Conservation (phyloP, 305 asterid species). For the Fraxinus albicans region DNA sequence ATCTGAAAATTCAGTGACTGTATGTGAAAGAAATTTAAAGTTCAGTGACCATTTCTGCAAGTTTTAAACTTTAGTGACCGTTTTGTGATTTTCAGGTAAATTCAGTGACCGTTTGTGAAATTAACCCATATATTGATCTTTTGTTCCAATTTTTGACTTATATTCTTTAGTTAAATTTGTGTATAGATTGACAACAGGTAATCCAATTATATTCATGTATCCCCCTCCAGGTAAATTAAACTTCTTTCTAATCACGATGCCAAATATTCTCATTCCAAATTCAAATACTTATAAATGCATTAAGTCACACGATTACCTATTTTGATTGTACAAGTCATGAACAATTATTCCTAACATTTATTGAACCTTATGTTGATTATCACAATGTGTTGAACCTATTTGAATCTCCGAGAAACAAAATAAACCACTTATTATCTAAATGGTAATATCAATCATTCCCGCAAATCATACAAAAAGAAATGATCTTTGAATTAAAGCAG, state of each 20-base stretch:
- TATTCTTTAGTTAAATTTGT: not conserved
- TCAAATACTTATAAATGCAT: not conserved
- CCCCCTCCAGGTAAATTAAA: not conserved
- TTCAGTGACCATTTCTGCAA: too few relatives aligned
- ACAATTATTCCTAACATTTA: not conserved
- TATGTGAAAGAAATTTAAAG: too few relatives aligned
- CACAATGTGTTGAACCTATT: not conserved
- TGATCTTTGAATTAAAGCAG: too few relatives aligned
- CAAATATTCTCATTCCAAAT: not conserved
- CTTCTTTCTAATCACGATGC: not conserved
- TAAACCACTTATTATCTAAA: not conserved
- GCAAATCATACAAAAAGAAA: not conserved
- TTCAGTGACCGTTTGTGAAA: too few relatives aligned
- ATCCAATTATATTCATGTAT: not conserved
- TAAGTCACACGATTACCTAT: not conserved
- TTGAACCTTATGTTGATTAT: not conserved
- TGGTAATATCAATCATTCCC: not conserved
- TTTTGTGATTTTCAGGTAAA: too few relatives aligned
- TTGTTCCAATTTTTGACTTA: not conserved
- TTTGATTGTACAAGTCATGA: not conserved
- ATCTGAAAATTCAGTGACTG: too few relatives aligned
- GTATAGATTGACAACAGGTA: not conserved
- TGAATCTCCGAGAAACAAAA: too few relatives aligned
- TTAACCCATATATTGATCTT: not conserved
- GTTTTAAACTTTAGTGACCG: too few relatives aligned